Conservation (phyloP, 805 yeast genomes). For the Saccharomyces kudriavzevii region DNA sequence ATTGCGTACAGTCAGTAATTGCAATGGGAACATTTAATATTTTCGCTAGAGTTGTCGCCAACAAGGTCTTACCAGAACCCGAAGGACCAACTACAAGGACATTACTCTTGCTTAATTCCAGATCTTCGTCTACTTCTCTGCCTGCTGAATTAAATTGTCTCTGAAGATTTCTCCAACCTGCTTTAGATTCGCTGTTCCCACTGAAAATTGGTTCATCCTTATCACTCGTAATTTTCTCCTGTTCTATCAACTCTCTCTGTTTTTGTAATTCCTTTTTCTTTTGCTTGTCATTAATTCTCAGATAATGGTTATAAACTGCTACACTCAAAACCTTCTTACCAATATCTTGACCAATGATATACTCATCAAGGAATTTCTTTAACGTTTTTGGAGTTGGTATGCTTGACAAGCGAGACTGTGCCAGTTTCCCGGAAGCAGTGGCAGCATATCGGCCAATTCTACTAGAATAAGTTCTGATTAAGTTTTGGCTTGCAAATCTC, state of each 20-base stretch:
- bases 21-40: constrained; percentile 48
- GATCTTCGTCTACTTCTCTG: constrained; percentile 28
- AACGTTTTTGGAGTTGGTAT: constrained; percentile 43
- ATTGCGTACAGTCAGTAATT: constrained; percentile 52
- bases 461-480: background rate
- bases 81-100: constrained; percentile 51
- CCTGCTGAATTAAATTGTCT: constrained; percentile 20
- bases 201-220: constrained; percentile 13
- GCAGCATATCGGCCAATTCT: background rate
- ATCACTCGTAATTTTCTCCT: constrained; percentile 22
- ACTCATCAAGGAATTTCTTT: constrained; percentile 40
- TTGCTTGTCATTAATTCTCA: constrained; percentile 39
- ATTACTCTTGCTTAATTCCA: constrained; percentile 50
- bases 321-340: constrained; percentile 54
- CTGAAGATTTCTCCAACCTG: constrained; percentile 25
- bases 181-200: constrained; percentile 25
- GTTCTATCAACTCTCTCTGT: constrained; percentile 24
- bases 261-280: constrained; percentile 25
- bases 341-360: constrained; percentile 48
- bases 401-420: constrained; percentile 9
- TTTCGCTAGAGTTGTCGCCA: constrained; percentile 48
- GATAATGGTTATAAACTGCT: constrained; percentile 51
- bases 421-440: constrained; percentile 14
- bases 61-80: constrained; percentile 53
- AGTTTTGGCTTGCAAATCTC: background rate